These are phyloP conservation scores for Butyriboletus loyo DNA, from an alignment of 768 basidiomycete genomes.

Conservation along the genomic window DNA sequence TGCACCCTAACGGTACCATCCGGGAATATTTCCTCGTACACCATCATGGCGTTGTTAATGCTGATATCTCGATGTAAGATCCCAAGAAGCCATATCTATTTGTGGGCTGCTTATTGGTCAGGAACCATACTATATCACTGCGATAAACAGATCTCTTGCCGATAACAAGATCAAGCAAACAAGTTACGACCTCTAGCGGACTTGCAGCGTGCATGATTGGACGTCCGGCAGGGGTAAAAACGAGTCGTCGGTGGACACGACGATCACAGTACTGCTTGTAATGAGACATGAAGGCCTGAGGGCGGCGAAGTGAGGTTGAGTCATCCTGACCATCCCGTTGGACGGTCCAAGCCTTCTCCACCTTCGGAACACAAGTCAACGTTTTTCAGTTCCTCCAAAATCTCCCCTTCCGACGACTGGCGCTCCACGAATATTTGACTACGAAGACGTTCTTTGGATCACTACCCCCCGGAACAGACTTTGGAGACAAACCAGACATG, in stretches of 20 bases:
- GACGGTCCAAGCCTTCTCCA: background rate
- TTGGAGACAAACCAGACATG: background rate
- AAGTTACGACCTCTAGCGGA: background rate
- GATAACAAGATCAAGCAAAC: background rate
- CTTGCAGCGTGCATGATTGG: background rate
- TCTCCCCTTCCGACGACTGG: background rate
- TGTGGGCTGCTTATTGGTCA: background rate
- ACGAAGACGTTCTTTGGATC: background rate
- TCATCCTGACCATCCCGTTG: background rate
- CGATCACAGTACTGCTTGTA: background rate
- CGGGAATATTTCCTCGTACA: background rate
- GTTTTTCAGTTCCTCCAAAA: background rate
- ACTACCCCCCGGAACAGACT: background rate
- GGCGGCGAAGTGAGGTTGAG: background rate
- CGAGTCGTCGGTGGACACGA: background rate
- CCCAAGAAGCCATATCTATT: background rate
- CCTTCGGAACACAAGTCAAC: background rate
- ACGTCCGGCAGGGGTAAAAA: background rate
- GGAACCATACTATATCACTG: background rate
- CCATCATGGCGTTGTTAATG: no score
- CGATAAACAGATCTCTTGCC: background rate
- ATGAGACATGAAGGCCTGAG: background rate
- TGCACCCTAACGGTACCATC: background rate
- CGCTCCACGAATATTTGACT: background rate
- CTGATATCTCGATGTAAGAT: background rate